Conservation (phyloP, 164 flowering plant species). For the Piper longum region DNA sequence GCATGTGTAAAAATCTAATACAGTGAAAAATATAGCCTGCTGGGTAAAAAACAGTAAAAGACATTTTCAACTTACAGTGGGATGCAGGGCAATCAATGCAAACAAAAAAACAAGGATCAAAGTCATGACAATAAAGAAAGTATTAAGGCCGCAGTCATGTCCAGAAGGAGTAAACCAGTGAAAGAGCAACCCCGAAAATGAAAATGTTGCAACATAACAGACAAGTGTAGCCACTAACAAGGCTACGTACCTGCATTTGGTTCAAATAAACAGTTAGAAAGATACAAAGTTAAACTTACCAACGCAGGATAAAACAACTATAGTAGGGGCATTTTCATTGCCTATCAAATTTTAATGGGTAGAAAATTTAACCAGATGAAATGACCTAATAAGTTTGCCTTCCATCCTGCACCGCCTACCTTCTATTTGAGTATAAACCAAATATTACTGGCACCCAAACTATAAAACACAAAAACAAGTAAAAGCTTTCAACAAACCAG, state of each 20-base stretch:
- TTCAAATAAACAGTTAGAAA: background rate
- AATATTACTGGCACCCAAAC: background rate
- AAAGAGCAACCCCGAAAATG: constrained; percentile 81
- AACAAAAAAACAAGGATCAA: constrained; percentile 59
- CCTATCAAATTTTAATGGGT: background rate
- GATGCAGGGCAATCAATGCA: constrained; percentile 73
- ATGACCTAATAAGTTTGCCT: no score
- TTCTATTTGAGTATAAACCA: background rate
- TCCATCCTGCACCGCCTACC: no score
- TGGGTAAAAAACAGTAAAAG: background rate
- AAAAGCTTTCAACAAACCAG: constrained; percentile 43
- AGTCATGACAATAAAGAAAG: constrained; percentile 71
- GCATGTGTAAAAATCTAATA: background rate
- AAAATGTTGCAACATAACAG: constrained; percentile 62
- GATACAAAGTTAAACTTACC: background rate
- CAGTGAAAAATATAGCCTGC: background rate
- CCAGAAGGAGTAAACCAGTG: constrained; percentile 89
- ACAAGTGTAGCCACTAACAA: constrained; percentile 72
- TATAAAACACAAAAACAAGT: background rate
- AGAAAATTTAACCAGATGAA: no score
- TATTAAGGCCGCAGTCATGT: constrained; percentile 91
- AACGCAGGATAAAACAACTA: background rate
- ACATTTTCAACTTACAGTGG: constrained; percentile 44
- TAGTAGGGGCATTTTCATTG: background rate
- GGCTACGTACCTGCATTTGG: constrained; percentile 62